Evolutionary conservation across 345 rosid species (phyloP), one percentile per base, ranked within the genome.

Genomic region (Acer negundo): DNA sequence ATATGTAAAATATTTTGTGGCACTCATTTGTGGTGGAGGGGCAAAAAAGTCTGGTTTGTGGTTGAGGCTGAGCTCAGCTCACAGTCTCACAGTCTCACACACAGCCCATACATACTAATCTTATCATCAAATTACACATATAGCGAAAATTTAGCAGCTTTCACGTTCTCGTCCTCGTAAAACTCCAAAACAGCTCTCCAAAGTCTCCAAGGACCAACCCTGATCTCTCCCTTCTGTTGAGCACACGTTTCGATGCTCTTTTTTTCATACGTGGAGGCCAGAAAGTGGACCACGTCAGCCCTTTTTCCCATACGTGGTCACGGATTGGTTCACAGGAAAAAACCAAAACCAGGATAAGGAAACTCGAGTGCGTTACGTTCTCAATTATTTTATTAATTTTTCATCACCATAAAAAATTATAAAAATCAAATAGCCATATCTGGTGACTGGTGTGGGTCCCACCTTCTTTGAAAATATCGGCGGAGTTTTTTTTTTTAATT

Each of bases 301-400:
- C 71, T 10, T 2, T 35, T 35, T 1, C 62, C 28, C 31, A 1
- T 4, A 26, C 58, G 73, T 55, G 72, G 78, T 28, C 65, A 8
- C 56, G 46, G 63, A 62, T 69, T 26, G 42, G 44, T 8, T 0
- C 15, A 35, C 7, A 10, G 26, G 81, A 77, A 62, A 77, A 69
- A 26, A 40, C 75, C 78, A 81, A 77, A 55, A 2, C 56, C 53
- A 5, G 72, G 84, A 81, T 74, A 81, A 46, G 78, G 84, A 81
- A 62, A 59, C 81, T 19, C 19, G 28, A 55, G 16, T 26, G 0
- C 46, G 5, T 69, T 49, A 17, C 75, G 44, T 77, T 62, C 81
- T 78, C 81, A 68, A 12, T 24, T 61, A 7, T 23, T 71, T 69
- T 15, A 67, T 59, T 6, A 10, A 10, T 31, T 71, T 38, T 28